phyloP scores from a whole-genome alignment of 1,284 basidiomycete species.

The Irpex sp. region DNA sequence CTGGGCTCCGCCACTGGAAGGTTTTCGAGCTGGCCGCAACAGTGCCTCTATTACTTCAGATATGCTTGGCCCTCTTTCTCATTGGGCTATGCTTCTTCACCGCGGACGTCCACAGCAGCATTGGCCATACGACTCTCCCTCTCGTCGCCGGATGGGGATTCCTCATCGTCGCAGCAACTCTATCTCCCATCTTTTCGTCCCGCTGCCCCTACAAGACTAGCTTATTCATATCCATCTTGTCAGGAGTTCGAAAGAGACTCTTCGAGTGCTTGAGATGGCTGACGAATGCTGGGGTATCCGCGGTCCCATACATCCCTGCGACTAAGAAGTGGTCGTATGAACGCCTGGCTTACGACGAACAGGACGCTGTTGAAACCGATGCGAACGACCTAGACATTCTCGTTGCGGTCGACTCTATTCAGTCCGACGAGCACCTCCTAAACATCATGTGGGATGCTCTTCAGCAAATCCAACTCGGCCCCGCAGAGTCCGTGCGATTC shows the following conservation, averaged over 20 bases:
- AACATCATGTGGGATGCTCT: too few relatives aligned
- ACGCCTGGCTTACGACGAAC: neutral
- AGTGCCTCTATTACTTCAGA: constrained; percentile 14
- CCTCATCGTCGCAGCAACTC: constrained; percentile 8
- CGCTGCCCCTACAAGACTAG: constrained; percentile 5
- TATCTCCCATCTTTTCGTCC: constrained; percentile 6
- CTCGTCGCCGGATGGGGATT: constrained; percentile 7
- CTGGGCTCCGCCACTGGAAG: constrained; percentile 6
- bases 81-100: constrained; percentile 14
- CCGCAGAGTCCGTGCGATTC: too few relatives aligned
- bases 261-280: too few relatives aligned
- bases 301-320: neutral
- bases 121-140: constrained; percentile 3
- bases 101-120: constrained; percentile 4
- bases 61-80: constrained; percentile 14
- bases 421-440: neutral
- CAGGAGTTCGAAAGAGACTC: too few relatives aligned
- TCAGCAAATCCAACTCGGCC: too few relatives aligned
- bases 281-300: too few relatives aligned
- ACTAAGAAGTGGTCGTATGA: too few relatives aligned
- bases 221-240: neutral
- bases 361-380: neutral
- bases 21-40: constrained; percentile 13
- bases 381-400: neutral
- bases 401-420: neutral